Evolutionary conservation across 2,329 filamentous ascomycete species (phyloP).

Genomic region (Biscogniauxia mediterranea): DNA sequence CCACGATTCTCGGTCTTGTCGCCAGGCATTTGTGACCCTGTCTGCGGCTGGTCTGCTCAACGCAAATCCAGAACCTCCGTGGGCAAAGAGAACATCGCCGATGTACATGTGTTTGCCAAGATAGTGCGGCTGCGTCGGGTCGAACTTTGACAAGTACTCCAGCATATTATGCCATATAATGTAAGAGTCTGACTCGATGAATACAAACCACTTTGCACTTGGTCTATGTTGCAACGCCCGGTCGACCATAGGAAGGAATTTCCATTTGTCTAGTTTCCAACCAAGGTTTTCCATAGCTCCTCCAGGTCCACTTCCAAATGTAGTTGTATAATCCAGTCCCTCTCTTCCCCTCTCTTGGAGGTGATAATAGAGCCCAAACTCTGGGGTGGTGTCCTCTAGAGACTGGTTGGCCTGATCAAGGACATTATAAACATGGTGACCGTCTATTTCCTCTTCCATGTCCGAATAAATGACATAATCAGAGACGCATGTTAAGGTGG

Average conservation of each 20-base stretch:
- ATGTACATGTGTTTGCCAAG: constrained; percentile 35
- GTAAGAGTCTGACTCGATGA: constrained; percentile 39
- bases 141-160: constrained; percentile 31
- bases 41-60: constrained; percentile 37
- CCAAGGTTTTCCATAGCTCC: constrained; percentile 32
- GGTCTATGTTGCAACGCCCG: constrained; percentile 34
- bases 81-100: constrained; percentile 32
- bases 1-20: constrained; percentile 7
- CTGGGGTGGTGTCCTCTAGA: constrained; percentile 8
- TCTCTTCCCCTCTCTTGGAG: constrained; percentile 18
- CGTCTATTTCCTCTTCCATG: constrained; percentile 19
- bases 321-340: constrained; percentile 28
- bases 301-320: constrained; percentile 35
- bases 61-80: constrained; percentile 37
- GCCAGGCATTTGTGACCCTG: constrained; percentile 18
- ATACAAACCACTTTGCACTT: constrained; percentile 39
- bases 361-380: constrained; percentile 26
- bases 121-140: constrained; percentile 32
- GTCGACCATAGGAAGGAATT: constrained; percentile 40
- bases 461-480: constrained; percentile 19
- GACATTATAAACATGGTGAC: constrained; percentile 13
- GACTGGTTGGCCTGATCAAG: constrained; percentile 7
- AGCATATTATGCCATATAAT: constrained; percentile 36
- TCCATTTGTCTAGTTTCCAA: constrained; percentile 42
- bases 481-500: constrained; percentile 11